phyloP scores from a whole-genome alignment of 2,329 filamentous ascomycete species.

The Aureobasidium melanogenum region DNA sequence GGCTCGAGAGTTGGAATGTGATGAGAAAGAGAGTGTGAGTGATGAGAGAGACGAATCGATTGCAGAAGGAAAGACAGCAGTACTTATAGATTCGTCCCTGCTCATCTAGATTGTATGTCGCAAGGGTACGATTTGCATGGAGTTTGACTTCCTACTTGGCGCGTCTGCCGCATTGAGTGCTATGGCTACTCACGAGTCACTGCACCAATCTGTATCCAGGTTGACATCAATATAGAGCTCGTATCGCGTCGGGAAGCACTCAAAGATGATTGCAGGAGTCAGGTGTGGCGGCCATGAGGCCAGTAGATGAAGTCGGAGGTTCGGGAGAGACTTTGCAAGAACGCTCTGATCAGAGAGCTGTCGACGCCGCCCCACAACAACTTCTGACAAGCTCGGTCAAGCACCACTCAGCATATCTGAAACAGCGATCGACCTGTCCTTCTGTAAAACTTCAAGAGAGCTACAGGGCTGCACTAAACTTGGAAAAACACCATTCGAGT shows the following conservation, averaged over 20 bases:
- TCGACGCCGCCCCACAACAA: not conserved
- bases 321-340: not conserved
- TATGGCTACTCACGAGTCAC: not conserved
- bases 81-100: not conserved
- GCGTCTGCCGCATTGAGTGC: not conserved
- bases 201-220: not conserved
- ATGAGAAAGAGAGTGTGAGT: not conserved
- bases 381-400: not conserved
- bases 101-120: not conserved
- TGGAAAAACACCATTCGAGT: not conserved
- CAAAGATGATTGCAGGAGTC: not conserved
- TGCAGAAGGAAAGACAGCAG: not conserved
- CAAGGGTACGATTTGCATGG: not conserved
- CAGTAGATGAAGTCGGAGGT: not conserved
- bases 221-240: not conserved
- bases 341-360: not conserved
- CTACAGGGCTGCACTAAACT: not conserved
- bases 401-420: not conserved
- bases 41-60: not conserved
- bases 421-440: not conserved
- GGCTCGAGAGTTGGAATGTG: conserved; percentile 1
- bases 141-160: not conserved
- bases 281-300: not conserved
- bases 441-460: not conserved
- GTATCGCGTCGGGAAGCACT: not conserved